Conservation (phyloP, 129 eudicot genomes). For the Rutidosis leptorrhynchoides region DNA sequence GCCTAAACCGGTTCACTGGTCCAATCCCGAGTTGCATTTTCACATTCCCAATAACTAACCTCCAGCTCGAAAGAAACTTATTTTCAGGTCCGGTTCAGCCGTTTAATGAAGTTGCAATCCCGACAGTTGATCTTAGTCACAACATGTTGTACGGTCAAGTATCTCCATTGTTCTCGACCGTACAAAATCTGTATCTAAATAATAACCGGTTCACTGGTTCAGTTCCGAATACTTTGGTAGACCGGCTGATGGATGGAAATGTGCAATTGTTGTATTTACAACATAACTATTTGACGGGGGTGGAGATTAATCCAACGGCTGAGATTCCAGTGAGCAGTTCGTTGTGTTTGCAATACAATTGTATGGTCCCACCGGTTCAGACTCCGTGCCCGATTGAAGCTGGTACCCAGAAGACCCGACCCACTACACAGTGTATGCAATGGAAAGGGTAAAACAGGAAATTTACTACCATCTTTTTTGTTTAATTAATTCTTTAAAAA, state of each 20-base stretch:
- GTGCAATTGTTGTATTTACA: constrained; percentile 67
- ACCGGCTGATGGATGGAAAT: constrained; percentile 57
- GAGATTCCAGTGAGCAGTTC: constrained; percentile 79
- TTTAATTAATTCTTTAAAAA: constrained; percentile 1
- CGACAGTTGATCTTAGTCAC: constrained; percentile 74
- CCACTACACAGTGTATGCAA: constrained; percentile 62
- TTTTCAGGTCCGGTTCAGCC: constrained; percentile 78
- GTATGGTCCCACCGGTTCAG: constrained; percentile 85
- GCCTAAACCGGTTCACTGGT: constrained; percentile 78
- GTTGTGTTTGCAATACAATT: constrained; percentile 83
- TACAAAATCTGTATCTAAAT: constrained; percentile 65
- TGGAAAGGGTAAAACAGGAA: constrained; percentile 62
- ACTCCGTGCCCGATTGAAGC: constrained; percentile 94
- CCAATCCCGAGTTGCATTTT: constrained; percentile 53
- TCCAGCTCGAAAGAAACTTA: constrained; percentile 64
- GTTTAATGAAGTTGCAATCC: constrained; percentile 48
- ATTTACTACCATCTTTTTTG: background rate
- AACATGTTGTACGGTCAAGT: constrained; percentile 68
- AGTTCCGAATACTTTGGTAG: constrained; percentile 63
- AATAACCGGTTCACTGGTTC: constrained; percentile 87
- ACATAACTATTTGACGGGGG: constrained; percentile 72
- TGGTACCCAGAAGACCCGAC: constrained; percentile 80
- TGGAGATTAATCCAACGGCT: constrained; percentile 64
- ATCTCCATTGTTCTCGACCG: constrained; percentile 73
- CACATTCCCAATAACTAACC: constrained; percentile 60